These are phyloP conservation scores for Penicillium sp. DNA, from an alignment of 2,329 filamentous ascomycete species.

Conservation along the genomic window DNA sequence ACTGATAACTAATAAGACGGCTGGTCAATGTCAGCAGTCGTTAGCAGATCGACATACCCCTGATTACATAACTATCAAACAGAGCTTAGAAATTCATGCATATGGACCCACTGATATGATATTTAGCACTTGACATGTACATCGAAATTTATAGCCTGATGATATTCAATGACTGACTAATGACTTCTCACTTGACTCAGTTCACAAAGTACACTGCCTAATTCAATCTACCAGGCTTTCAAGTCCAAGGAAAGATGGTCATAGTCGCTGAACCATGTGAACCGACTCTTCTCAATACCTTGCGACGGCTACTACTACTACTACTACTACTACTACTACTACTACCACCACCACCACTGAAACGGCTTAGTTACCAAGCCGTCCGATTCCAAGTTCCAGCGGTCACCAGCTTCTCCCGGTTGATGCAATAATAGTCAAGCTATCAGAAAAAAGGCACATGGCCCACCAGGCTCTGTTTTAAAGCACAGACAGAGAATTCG, in stretches of 20 bases:
- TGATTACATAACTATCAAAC: slow-evolving; percentile 17
- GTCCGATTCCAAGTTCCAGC: neutral
- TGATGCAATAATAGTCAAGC: slow-evolving; percentile 4
- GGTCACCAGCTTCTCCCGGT: neutral
- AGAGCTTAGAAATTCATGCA: neutral
- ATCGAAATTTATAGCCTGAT: too few relatives aligned
- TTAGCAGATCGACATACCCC: slow-evolving; percentile 20
- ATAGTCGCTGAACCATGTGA: neutral
- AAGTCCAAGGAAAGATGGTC: neutral
- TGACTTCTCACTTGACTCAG: neutral
- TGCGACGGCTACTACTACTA: too few relatives aligned
- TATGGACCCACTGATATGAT: neutral
- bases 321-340: too few relatives aligned
- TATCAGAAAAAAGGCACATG: slow-evolving; percentile 13
- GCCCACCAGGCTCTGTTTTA: neutral
- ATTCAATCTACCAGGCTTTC: too few relatives aligned
- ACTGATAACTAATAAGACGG: slow-evolving; percentile 12
- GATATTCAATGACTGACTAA: neutral
- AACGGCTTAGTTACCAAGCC: neutral
- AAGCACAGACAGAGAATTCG: neutral
- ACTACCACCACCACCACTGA: neutral
- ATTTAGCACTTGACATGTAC: neutral
- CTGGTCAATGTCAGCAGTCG: slow-evolving; percentile 18
- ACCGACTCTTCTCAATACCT: neutral
- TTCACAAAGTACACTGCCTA: neutral